Evolutionary conservation across 768 basidiomycete genomes (phyloP).

Genomic region (Tubosaeta brunneosetosa): DNA sequence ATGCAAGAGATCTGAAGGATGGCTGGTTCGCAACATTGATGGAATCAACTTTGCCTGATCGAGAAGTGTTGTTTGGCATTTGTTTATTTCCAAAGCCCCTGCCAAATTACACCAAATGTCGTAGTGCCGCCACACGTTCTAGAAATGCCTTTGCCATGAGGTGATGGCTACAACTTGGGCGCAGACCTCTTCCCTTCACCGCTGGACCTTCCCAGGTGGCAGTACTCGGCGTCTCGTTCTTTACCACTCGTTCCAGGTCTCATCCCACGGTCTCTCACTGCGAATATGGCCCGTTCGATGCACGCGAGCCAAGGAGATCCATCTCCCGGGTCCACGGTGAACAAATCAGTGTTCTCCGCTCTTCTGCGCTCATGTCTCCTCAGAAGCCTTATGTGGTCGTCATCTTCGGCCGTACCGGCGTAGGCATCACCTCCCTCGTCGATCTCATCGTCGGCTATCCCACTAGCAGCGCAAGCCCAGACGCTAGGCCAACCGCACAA

Average conservation of each 20-base stretch:
- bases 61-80: neutral
- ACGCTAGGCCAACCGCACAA: neutral
- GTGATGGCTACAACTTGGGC: slow-evolving; percentile 3
- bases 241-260: neutral
- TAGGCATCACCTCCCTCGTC: slow-evolving; percentile 26
- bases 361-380: neutral
- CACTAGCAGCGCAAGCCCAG: slow-evolving; percentile 10
- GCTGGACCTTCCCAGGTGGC: neutral
- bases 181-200: neutral
- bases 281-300: neutral
- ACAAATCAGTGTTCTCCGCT: neutral
- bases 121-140: no score
- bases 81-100: slow-evolving; percentile 11
- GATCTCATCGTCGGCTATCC: slow-evolving; percentile 25
- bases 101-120: no score
- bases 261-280: neutral
- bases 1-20: no score
- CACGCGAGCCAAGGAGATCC: neutral
- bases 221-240: neutral
- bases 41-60: no score
- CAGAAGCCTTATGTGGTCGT: slow-evolving; percentile 21
- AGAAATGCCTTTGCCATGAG: slow-evolving; percentile 15
- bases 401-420: slow-evolving; percentile 27
- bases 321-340: neutral
- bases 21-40: no score